These are phyloP conservation scores for Saraca asoca DNA, from an alignment of 331 rosid species.

Conservation along the genomic window DNA sequence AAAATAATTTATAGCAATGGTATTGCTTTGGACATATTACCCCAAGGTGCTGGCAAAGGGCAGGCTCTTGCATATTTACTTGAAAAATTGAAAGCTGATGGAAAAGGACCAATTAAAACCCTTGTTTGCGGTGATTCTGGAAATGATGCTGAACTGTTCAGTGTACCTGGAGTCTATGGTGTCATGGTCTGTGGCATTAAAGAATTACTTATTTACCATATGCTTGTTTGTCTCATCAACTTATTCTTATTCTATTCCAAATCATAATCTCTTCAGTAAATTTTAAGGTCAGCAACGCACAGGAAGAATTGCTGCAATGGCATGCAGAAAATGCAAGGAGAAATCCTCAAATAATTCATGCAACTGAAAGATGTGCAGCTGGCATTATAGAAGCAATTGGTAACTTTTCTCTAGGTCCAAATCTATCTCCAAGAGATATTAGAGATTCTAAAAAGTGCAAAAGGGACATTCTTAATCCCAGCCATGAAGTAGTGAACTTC, in stretches of 20 bases:
- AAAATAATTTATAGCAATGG: slow-evolving; percentile 79
- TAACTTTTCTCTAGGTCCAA: slow-evolving; percentile 63
- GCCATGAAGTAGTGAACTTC: slow-evolving; percentile 62
- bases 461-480: slow-evolving; percentile 37
- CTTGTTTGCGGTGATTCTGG: slow-evolving; percentile 97
- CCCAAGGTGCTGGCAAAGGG: slow-evolving; percentile 85
- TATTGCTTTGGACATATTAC: slow-evolving; percentile 71
- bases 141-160: slow-evolving; percentile 74
- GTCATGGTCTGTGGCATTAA: slow-evolving; percentile 63
- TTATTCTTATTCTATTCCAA: slow-evolving; percentile 26
- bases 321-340: slow-evolving; percentile 50
- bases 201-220: slow-evolving; percentile 16
- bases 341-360: slow-evolving; percentile 51
- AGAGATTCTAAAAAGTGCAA: slow-evolving; percentile 38
- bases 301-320: slow-evolving; percentile 77
- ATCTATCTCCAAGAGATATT: slow-evolving; percentile 71
- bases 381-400: slow-evolving; percentile 80
- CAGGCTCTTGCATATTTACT: slow-evolving; percentile 67
- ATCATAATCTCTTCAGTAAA: slow-evolving; percentile 11
- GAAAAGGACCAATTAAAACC: slow-evolving; percentile 53
- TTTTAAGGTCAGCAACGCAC: slow-evolving; percentile 72
- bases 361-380: slow-evolving; percentile 78
- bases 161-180: slow-evolving; percentile 63
- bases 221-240: slow-evolving; percentile 12
- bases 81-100: slow-evolving; percentile 47